Base-by-base conservation (phyloP, 2,329 filamentous ascomycete genomes). In the Alternaria sp. region DNA sequence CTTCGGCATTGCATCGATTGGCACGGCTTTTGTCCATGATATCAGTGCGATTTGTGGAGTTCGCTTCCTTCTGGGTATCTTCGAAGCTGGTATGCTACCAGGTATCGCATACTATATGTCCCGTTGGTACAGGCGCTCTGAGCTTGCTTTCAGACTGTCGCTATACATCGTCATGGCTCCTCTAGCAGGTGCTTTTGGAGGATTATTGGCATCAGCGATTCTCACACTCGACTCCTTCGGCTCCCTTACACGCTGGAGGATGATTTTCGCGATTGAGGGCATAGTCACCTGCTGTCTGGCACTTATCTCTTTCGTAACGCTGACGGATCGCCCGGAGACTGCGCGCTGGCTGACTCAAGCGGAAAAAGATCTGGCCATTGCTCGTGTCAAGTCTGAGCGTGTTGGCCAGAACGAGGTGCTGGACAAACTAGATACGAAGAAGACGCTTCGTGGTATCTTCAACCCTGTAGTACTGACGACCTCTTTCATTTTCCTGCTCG, bases 61-160 rank as follows among this genome's bases (percentile, higher is more conserved):
- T 0, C 86, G 90, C 5, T 91, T 92, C 66, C 64, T 91, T 0
- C 83, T 91, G 0, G 81, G 81, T 5, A 76, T 90, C 11, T 91
- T 92, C 59, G 91, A 93, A 76, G 88, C 90, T 0, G 90, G 90
- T 7, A 88, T 93, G 85, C 76, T 92, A 54, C 90, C 90, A 0
- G 90, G 90, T 0, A 91, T 91, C 41, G 89, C 89, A 0, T 93
- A 92, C 76, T 92, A 92, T 68, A 79, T 92, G 20, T 89, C 86
- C 1, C 81, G 89, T 52, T 92, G 89, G 89, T 92, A 92, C 66
- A 82, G 88, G n/a, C 82, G 88, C 32, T 85, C 84, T 51, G 90
- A 93, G 75, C 79, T 92, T 6, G 84, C 87, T 0, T 91, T 91
- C 74, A 84, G 89, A 0, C 79, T 92, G 0, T 86, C 87, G 0